Evolutionary conservation across 306 rosid genomes (phyloP), one percentile per base, ranked within the genome.

Genomic region (Vicia faba): DNA sequence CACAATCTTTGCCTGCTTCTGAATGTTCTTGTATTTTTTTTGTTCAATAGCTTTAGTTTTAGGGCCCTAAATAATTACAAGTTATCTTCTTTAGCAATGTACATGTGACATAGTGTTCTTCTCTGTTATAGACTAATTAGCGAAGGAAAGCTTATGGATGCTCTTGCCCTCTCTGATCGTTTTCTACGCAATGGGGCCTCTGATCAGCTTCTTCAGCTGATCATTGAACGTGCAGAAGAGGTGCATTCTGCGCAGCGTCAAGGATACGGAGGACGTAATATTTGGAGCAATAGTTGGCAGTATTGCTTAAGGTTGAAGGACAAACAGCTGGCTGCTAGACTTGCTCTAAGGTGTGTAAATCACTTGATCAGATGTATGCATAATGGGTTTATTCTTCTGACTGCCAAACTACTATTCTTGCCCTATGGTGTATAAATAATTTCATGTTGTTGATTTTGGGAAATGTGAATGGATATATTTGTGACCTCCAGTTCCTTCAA

Each of bases 141-240:
- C 26, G 98, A 92, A 71, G 96, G 89, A 78, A 88, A 89, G 72
- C 86, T 89, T 26, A 89, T 87, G 84, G 98, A 92, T 84, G 98
- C 98, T 75, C 96, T 92, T 77, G 96, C 96, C 57, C 89, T 92
- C 40, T 92, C 98, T 65, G 98, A 92, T 66, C 98, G 98, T 61
- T 92, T 89, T 86, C 86, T 92, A 33, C 95, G 96, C 61, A 87
- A 92, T 75, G 98, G 98, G 73, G 96, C 96, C 35, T 86, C 98
- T 44, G 96, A 92, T 72, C 79, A 61, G 35, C 88, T 92, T 70
- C 96, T 92, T 80, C 89, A 87, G 78, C 85, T 84, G 70, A 84
- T 92, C 72, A 89, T 92, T 84, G 96, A 89, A 82, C 64, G 35
- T 16, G 83, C 73, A 69, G 98, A 87, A 78, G 95, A 87, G 75